Conservation (phyloP, 129 eudicot genomes). For the Tanacetum coccineum region DNA sequence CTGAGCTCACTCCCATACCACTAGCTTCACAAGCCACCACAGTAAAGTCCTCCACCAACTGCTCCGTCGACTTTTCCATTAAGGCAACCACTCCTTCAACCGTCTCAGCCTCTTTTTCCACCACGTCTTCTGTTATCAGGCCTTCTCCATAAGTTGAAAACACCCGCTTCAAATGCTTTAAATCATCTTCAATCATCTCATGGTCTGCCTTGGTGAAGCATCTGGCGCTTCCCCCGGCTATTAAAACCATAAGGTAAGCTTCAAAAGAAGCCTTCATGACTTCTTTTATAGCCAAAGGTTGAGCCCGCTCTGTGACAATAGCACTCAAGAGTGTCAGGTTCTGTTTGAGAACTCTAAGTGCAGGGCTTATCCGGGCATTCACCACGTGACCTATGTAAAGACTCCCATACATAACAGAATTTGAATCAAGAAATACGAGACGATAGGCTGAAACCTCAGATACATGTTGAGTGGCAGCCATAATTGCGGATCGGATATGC, state of each 20-base stretch:
- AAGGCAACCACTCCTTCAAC: conserved; percentile 70
- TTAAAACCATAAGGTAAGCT: conserved; percentile 70
- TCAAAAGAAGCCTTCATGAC: conserved; percentile 90
- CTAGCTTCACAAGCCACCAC: conserved; percentile 58
- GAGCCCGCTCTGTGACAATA: conserved; percentile 64
- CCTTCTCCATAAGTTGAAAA: conserved; percentile 63
- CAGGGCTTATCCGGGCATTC: conserved; percentile 59
- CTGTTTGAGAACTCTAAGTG: conserved; percentile 59
- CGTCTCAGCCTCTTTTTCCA: conserved; percentile 58
- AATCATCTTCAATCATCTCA: conserved; percentile 76
- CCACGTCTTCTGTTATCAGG: conserved; percentile 46
- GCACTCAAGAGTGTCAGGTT: conserved; percentile 76
- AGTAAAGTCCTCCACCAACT: conserved; percentile 72
- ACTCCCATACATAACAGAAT: conserved; percentile 57
- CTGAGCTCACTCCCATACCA: conserved; percentile 50
- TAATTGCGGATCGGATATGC: conserved; percentile 44
- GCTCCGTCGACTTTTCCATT: conserved; percentile 81
- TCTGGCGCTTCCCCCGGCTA: conserved; percentile 78
- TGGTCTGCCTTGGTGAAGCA: conserved; percentile 48
- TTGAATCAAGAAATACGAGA: conserved; percentile 76
- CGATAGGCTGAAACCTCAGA: conserved; percentile 91
- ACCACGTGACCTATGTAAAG: conserved; percentile 54
- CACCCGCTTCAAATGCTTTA: conserved; percentile 47
- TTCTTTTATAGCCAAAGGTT: conserved; percentile 63
- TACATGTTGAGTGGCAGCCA: conserved; percentile 56